Base-by-base conservation (phyloP, 2,329 filamentous ascomycete genomes). In the Neophaeococcomyces mojaviensis region DNA sequence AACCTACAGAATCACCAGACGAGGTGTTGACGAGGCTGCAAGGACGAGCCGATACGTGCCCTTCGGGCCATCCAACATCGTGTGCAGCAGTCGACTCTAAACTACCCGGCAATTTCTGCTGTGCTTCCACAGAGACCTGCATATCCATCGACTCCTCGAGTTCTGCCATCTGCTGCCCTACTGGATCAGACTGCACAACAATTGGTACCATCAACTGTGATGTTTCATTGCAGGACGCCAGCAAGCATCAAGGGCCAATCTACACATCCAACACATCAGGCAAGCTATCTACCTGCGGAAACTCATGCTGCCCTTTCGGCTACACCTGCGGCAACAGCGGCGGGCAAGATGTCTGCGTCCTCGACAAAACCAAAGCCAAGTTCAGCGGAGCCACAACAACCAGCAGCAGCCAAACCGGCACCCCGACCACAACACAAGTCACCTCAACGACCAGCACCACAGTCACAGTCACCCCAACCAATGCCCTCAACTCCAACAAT, bases 141-240 rank as follows among this genome's bases (percentile, higher is more conserved):
- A 54, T 70, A 39, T 62, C 62, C 35, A 47, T 71, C 30, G 69
- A 72, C 48, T 53, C 60, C 43, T 61, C 59, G 9, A 68, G 59
- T 28, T 67, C 68, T 3, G 68, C 62, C 22, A 61, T 73, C 19
- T 73, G 70, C 56, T 73, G 70, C 53, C 69, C 68, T n/a, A 56
- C 60, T 9, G 68, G 66, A 3, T 47, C 57, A 20, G 58, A 59
- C 40, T 73, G 70, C 52, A 51, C 59, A 12, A 64, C 59, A 42
- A 72, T 73, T 38, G 49, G 61, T 26, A 60, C 66, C 1, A 68
- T 72, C 39, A 59, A 60, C 20, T 73, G 70, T 59, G 59, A 73
- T 47, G 49, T 71, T 3, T 54, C 60, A 24, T 56, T 58, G 12
- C 69, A 71, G 47, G 65, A 73, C 54, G 59, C 65, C 3, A 64